Conservation (phyloP, 192 early-diverging fungal genomes). For the Linnemannia elongata region DNA sequence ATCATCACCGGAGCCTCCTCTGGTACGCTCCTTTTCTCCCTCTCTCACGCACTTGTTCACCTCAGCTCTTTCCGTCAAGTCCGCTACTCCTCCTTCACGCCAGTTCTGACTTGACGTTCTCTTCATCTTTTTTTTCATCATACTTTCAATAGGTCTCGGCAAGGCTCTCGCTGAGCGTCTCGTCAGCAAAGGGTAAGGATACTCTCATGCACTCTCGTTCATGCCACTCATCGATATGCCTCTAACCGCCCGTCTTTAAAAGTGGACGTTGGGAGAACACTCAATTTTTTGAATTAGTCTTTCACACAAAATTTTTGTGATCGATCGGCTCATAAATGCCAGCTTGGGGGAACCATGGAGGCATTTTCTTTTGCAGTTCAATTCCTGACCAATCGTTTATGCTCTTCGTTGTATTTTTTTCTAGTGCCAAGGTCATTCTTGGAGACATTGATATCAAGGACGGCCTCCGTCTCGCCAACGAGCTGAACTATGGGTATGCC, state of each 20-base stretch:
- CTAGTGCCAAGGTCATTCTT: conserved; percentile 72
- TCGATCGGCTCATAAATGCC: not conserved
- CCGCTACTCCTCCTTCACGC: not conserved
- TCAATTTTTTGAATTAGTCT: not conserved
- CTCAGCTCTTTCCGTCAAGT: not conserved
- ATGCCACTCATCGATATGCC: no score
- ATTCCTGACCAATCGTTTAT: not conserved
- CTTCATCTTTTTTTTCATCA: no score
- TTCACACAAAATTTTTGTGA: conserved; percentile 4
- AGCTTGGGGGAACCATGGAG: not conserved
- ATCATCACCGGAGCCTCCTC: conserved; percentile 79
- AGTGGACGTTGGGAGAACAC: not conserved
- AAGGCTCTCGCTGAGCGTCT: conserved; percentile 71
- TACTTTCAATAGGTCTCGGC: conserved; percentile 63
- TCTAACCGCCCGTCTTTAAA: not conserved
- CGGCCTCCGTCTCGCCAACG: conserved; percentile 30
- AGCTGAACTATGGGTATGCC: conserved; percentile 43
- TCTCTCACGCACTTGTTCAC: not conserved
- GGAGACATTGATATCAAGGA: conserved; percentile 67
- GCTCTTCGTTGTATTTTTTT: not conserved
- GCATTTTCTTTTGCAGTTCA: not conserved
- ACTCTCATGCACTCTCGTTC: not conserved
- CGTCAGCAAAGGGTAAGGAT: conserved; percentile 62
- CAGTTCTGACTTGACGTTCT: not conserved
- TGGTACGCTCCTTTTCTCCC: conserved; percentile 27